phyloP scores from a whole-genome alignment of 2,329 filamentous ascomycete species.

The Ceratocystis papillata region DNA sequence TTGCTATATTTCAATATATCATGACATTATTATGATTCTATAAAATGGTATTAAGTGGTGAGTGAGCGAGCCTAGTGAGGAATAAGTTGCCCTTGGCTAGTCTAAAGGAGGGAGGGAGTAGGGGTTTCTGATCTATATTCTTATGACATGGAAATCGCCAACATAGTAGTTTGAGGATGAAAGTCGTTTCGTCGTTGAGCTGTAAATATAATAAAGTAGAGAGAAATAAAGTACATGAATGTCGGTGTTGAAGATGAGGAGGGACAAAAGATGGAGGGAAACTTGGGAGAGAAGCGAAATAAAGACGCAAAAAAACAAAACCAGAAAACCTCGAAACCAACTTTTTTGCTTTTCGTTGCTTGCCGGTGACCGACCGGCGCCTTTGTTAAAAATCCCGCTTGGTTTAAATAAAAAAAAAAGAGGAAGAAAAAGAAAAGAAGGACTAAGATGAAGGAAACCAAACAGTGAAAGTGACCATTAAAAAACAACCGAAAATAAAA shows the following conservation, averaged over 20 bases:
- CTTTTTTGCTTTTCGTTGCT: slow-evolving; percentile 23
- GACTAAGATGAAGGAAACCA: not conserved
- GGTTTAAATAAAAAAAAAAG: slow-evolving; percentile 12
- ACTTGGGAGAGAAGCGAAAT: not conserved
- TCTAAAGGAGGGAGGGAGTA: not conserved
- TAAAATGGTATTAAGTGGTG: not conserved
- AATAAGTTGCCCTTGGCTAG: not conserved
- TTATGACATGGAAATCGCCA: not conserved
- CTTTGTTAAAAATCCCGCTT: slow-evolving; percentile 15
- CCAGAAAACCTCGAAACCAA: slow-evolving; percentile 10
- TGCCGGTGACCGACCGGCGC: slow-evolving; percentile 20
- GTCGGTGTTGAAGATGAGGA: not conserved
- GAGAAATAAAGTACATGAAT: slow-evolving; percentile 10
- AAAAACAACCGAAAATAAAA: not conserved
- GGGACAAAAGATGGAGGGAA: not conserved
- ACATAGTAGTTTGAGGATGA: not conserved
- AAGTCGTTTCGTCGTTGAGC: slow-evolving; percentile 9
- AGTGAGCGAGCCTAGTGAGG: not conserved
- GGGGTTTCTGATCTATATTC: not conserved
- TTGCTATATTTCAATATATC: not conserved
- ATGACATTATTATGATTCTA: not conserved
- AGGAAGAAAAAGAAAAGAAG: not conserved
- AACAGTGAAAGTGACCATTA: not conserved
- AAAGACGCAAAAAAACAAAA: not conserved
- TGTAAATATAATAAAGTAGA: slow-evolving; percentile 6